Evolutionary conservation across 768 basidiomycete species (phyloP).

Genomic region (Mrakia gelida): DNA sequence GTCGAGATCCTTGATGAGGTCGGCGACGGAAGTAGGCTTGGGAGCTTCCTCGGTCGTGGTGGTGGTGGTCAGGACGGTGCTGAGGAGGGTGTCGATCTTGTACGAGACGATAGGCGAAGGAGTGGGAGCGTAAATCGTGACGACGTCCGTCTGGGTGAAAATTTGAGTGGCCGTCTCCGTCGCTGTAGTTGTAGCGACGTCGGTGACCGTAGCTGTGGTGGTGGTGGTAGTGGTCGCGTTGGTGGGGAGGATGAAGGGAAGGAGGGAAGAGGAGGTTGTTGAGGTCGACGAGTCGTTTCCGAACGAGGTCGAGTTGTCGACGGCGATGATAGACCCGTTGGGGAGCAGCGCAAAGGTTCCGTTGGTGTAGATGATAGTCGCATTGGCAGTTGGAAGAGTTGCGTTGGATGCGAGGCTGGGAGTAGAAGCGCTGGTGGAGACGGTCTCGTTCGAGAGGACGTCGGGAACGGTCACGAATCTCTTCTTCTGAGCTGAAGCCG

Average conservation of each 20-base stretch:
- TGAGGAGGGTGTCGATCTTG: not conserved
- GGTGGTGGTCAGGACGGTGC: not conserved
- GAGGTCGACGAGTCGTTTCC: not conserved
- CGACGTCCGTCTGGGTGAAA: not conserved
- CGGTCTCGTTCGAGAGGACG: not conserved
- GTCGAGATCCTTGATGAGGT: constrained; percentile 12
- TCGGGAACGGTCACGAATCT: not conserved
- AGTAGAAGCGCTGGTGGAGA: not conserved
- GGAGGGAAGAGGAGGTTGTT: not conserved
- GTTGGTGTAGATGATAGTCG: constrained; percentile 2
- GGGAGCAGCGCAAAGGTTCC: not conserved
- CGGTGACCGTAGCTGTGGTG: not conserved
- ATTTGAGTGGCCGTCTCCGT: not conserved
- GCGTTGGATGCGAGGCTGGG: constrained; percentile 1
- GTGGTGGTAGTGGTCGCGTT: not conserved
- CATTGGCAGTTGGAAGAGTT: not conserved
- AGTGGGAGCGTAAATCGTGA: not conserved
- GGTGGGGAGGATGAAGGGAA: not conserved
- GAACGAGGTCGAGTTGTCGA: constrained; percentile 5
- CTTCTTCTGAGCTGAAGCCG: constrained; percentile 12
- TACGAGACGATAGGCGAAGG: not conserved
- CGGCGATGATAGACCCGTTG: constrained; percentile 1
- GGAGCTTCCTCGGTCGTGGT: constrained; percentile 10
- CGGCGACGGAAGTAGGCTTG: constrained; percentile 1
- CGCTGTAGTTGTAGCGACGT: not conserved